Base-by-base conservation (phyloP, 2,329 filamentous ascomycete genomes). In the Fusarium hostae region DNA sequence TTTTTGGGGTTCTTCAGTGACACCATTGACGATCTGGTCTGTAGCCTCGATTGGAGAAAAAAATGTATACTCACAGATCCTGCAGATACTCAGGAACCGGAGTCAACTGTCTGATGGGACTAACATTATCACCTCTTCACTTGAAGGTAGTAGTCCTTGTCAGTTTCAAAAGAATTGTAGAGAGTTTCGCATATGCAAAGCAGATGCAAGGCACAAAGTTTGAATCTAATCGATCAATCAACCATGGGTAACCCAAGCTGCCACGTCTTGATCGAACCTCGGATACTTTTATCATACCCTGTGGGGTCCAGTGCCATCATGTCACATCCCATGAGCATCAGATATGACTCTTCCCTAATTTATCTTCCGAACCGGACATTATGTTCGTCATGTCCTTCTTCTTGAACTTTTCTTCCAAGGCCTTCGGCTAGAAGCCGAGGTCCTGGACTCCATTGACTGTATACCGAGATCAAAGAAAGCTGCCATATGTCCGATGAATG, bases 1-100 rank as follows among this genome's bases (percentile, higher is more conserved):
- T 64, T 44, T 48, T 51, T 43, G 34, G 57, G 57, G 71, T 57
- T 57, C 28, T 10, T 18, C 20, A 58, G 61, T 73, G 63, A 73
- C 67, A 59, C 67, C 67, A 73, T 72, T 50, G 57, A 68, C 67
- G 71, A 68, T 68, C 56, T 73, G 52, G 45, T 34, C 40, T 40
- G 13, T 24, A 50, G 44, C 43, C n/a, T 63, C 63, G 65, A 68
- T 68, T 51, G 44, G 40, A 37, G 45, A 52, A 26, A 22, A 48
- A 48, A 62, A 30, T 67, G 55, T 41, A 61, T 24, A 59, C 30
- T 59, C 57, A 60, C 52, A 65, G 69, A 66, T 61, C 66, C 44
- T 57, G 54, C 44, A 51, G 9, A 28, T 20, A n/a, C 24, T 43
- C 22, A 39, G 32, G 22, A 44, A 18, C n/a, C 28, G n/a, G 11